Base-by-base conservation (phyloP, 2,329 filamentous ascomycete genomes). In the Nannizziopsis barbatae region DNA sequence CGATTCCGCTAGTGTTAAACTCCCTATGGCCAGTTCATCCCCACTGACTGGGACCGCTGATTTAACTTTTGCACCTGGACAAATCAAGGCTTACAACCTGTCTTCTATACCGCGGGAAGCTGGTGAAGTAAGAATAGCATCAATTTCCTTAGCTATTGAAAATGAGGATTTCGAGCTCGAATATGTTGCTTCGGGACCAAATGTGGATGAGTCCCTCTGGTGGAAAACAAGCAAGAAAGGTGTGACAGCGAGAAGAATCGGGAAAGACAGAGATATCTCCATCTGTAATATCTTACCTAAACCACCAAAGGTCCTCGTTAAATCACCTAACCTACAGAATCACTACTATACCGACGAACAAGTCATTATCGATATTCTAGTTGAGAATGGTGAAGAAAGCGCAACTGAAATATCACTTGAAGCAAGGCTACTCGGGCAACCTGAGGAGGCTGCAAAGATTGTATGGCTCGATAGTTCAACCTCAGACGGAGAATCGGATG, bases 251-350 rank as follows among this genome's bases (percentile, higher is more conserved):
- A 68, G 65, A 55, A 60, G 61, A 38, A 60, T 73, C 18, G 66
- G 70, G 17, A 70, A 70, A 46, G 66, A 68, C 47, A 61, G 67
- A 35, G 70, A 76, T 49, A 70, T 72, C 1, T 70, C 76, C 31
- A 69, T 70, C 1, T 76, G 94, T 49, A 81, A 79, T 49, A 80
- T 98, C 18, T 74, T 88, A 47, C 90, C 92, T 1, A 85, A 93
- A 55, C 92, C 90, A 22, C 92, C 92, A 0, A 96, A 95, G 65
- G 80, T 98, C 70, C 81, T 86, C 56, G 78, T 98, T 40, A 75
- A 71, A 20, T 68, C 86, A 8, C 71, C 77, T 1, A 75, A 79
- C 36, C 65, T 82, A 6, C 71, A 75, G 49, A 74, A 79, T 10
- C 81, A 88, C 47, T 93, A 90, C 63, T 96, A 95, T 61, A 85